Conservation (phyloP, 768 basidiomycete genomes). For the Paxillus involutus region DNA sequence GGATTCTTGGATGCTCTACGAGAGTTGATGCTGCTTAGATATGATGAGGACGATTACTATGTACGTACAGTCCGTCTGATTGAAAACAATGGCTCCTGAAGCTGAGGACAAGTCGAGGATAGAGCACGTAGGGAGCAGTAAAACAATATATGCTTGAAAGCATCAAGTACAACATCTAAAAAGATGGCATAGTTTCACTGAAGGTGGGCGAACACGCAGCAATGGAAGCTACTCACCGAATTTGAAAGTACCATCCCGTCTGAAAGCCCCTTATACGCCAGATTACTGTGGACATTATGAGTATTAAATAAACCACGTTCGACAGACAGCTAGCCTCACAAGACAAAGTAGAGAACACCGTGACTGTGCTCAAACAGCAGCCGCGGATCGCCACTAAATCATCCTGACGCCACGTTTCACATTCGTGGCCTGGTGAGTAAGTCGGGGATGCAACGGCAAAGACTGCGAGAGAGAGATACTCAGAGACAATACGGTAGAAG, state of each 20-base stretch:
- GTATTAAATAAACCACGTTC: background rate
- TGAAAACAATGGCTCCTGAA: background rate
- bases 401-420: no score
- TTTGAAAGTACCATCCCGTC: background rate
- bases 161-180: background rate
- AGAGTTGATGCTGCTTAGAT: no score
- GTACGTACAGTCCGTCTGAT: background rate
- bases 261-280: background rate
- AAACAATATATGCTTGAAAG: background rate
- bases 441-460: no score
- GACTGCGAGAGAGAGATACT: no score
- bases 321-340: background rate
- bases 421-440: no score
- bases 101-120: no score
- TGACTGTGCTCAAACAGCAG: constrained; percentile 10
- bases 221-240: background rate
- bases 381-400: no score
- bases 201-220: no score
- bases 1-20: no score
- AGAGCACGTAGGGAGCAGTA: no score
- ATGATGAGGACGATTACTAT: background rate
- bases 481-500: no score
- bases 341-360: constrained; percentile 10
- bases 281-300: constrained; percentile 1
- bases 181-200: background rate